Base-by-base conservation (phyloP, 805 yeast species). In the Clavispora vitiphila region DNA sequence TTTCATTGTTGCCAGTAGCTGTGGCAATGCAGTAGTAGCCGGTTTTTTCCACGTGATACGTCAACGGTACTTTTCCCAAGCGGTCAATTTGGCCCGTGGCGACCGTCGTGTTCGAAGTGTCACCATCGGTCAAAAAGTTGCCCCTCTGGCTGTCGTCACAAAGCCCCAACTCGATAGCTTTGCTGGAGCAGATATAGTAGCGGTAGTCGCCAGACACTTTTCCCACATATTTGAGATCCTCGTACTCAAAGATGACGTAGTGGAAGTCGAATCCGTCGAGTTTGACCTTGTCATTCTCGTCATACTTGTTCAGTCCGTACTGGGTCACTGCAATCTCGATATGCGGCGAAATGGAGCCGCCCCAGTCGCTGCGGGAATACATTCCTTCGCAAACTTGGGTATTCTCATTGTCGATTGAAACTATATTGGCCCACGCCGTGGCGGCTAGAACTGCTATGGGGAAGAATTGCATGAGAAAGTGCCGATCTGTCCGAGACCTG, bases 1-100 rank as follows among this genome's bases (percentile, higher is more conserved):
- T 69, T 34, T 60, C 59, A 37, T 58, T 58, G 10, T 60, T 55
- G 12, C 34, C 19, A 4, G 23, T 11, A 49, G 71, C 79, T 0
- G 95, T 83, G 2, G 89, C 81, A 32, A 91, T 84, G 69, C 99
- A 93, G 65, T 90, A 93, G 62, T 84, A 93, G 6, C 98, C 98
- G 1, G 98, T 88, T 44, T 74, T 72, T 43, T 72, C 67, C 34
- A 93, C 78, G 4, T 71, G 70, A 55, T 89, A 93, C 29, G 75
- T 71, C 44, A 82, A 62, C 34, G 78, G 76, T 34, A 79, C 78
- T 22, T 76, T 70, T 3, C 91, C 91, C 37, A 75, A 64, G 4
- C 74, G 68, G 20, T 72, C 68, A 51, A 88, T 65, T 34, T 71
- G 67, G 25, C 77, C 70, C 0, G 87, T 76, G 55, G 74, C 62